Conservation (phyloP, 768 basidiomycete genomes). For the Calvatia gigantea region DNA sequence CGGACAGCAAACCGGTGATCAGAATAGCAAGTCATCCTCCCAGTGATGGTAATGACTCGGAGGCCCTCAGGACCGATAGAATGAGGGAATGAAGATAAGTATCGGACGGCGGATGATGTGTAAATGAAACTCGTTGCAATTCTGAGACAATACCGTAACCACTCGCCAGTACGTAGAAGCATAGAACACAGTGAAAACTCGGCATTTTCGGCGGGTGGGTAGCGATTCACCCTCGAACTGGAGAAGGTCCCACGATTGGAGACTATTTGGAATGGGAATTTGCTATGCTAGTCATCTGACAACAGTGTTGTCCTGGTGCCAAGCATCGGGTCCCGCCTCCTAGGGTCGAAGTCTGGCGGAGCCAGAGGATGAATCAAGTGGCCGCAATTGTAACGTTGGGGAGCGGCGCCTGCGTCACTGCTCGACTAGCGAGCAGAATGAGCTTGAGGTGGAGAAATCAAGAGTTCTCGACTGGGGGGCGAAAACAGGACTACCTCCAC, state of each 20-base stretch:
- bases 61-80: not conserved
- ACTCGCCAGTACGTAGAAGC: not conserved
- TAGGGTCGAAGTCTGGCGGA: not conserved
- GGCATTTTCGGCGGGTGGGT: not conserved
- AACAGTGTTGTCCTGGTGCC: not conserved
- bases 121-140: not conserved
- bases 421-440: not conserved
- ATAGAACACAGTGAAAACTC: not conserved
- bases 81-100: not conserved
- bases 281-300: constrained; percentile 3
- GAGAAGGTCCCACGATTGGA: not conserved
- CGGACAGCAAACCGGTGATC: not conserved
- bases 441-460: not conserved
- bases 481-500: not conserved
- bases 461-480: not conserved
- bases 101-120: not conserved
- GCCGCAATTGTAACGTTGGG: not conserved
- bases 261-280: not conserved
- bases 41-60: not conserved
- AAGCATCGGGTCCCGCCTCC: not conserved
- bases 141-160: too few relatives aligned
- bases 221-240: not conserved
- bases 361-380: not conserved
- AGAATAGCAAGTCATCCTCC: not conserved
- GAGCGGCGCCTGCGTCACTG: not conserved